Base-by-base conservation (phyloP, 768 basidiomycete species). In the Lepiota venenata region DNA sequence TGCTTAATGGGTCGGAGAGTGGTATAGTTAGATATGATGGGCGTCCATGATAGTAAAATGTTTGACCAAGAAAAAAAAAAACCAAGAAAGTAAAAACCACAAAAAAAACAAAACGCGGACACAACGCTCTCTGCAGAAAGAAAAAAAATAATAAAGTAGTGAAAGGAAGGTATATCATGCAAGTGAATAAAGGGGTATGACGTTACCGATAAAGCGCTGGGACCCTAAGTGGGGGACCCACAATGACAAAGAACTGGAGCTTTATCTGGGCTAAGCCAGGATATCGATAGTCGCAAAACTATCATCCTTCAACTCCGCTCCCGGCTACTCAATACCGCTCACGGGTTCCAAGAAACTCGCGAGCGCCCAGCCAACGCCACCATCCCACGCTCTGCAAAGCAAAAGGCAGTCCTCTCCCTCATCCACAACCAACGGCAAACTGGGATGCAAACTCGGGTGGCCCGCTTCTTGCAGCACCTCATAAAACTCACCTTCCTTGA, bases 281-380 rank as follows among this genome's bases (percentile, higher is more conserved):
- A 47, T 18, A 20, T 8, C 29, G 37, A 50, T 25, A 41, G 32
- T 20, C 16, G 27, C 25, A 21, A 50, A 41, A 50, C 20, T 5
- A 9, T 40, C 25, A n/a, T 50, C 38, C 25, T 40, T 20, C 20
- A 25, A 22, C 42, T 37, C 20, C 4, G 1, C 43, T n/a, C 14
- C 21, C 14, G 36, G 5, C 37, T 38, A 20, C 18, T 49, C 47
- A 38, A 15, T 12, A 39, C 6, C 32, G 27, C 75, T 77, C 55
- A 84, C 61, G 8, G 87, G 87, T 22, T 85, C 75, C 65, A 92
- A 67, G 69, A 91, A 93, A 65, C 90, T 91, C 35, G 90, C 90
- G 57, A 93, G 66, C 2, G 85, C 85, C 91, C 91, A 92, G 0
- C 90, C 90, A 15, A 91, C 76, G 9, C 77, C 73, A 10, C 80